Base-by-base conservation (phyloP, 352 stramenopile species). In the Pythium biforme region DNA sequence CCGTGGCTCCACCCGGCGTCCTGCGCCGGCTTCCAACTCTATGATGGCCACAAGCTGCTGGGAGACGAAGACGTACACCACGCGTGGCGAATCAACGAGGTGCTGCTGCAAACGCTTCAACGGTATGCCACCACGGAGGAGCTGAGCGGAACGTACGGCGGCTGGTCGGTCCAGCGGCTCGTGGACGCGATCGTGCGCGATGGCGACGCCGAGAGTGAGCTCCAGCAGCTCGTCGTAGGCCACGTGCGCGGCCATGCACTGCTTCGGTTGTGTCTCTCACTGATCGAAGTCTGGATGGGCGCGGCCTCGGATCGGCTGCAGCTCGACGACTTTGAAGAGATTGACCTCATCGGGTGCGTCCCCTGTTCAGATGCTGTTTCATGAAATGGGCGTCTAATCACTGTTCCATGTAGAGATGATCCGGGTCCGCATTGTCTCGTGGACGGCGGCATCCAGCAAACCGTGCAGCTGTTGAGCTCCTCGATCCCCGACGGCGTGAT, bases 281-380 rank as follows among this genome's bases (percentile, higher is more conserved):
- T 85, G 45, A 75, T 87, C 31, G 77, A 89, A 59, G 64, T 81
- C 47, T 89, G 77, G 75, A 83, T 89, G 65, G 79, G 79, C 4
- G 64, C 76, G 8, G 74, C 73, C 3, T 70, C 74, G 0, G 70
- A 87, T 25, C 64, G 71, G 33, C 60, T 89, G 17, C 77, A 87
- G 59, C 70, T 89, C 17, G 79, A 84, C 25, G 73, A 84, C 55
- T 89, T 89, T 49, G 47, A 70, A 19, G 74, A 82, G 29, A 75
- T 72, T 15, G 76, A 87, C 12, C 46, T 86, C 23, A 77, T 86
- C 23, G 76, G 76, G 78, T 88, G 62, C 14, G 72, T 64, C n/a
- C 19, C 19, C 4, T 47, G 37, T 43, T 17, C 11, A 12, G 19
- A 20, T 8, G 9, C 9, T 41, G n/a, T n/a, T n/a, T n/a, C n/a